Percentiles rank a stretch among this genome's conserved stretches.
phyloP scores from a whole-genome alignment of 331 rosid species.

The Pyrus hybrid region DNA sequence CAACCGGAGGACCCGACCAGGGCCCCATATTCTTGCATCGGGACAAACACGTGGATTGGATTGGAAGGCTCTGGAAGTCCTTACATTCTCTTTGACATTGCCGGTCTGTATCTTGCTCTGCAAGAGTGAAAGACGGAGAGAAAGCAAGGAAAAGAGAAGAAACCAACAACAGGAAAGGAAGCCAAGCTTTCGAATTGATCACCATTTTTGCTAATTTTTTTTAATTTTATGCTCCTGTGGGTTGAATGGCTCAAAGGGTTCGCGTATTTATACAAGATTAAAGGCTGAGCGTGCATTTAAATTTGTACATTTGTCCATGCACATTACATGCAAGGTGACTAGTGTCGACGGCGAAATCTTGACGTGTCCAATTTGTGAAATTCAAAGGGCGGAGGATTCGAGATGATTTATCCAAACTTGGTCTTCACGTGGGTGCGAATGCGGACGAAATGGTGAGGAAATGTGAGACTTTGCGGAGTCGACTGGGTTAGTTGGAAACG shows the following conservation, averaged over 20 bases:
- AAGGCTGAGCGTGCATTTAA: neutral
- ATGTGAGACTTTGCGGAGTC: neutral
- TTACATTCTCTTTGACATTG: neutral
- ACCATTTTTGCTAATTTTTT: constrained; percentile 7
- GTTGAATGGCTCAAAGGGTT: neutral
- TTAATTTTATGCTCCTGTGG: neutral
- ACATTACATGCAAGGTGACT: constrained; percentile 35
- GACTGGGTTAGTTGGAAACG: neutral
- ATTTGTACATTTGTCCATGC: constrained; percentile 24
- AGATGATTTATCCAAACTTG: neutral
- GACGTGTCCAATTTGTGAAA: constrained; percentile 11
- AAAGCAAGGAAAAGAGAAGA: constrained; percentile 27
- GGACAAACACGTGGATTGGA: neutral
- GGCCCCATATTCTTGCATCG: neutral
- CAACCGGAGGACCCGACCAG: neutral
- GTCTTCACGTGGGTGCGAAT: constrained; percentile 1
- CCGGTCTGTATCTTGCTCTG: neutral
- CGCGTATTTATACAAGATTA: constrained; percentile 15
- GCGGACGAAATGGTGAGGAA: neutral
- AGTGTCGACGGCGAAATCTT: constrained; percentile 28
- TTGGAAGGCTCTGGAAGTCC: neutral
- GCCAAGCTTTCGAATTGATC: neutral
- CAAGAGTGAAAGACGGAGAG: constrained; percentile 9
- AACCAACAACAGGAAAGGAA: constrained; percentile 27
- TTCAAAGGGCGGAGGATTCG: neutral